A percentile compares a stretch with the other conserved stretches of the same genome.
phyloP scores from a whole-genome alignment of 78 protist species.

The Tieghemostelium lacteum region DNA sequence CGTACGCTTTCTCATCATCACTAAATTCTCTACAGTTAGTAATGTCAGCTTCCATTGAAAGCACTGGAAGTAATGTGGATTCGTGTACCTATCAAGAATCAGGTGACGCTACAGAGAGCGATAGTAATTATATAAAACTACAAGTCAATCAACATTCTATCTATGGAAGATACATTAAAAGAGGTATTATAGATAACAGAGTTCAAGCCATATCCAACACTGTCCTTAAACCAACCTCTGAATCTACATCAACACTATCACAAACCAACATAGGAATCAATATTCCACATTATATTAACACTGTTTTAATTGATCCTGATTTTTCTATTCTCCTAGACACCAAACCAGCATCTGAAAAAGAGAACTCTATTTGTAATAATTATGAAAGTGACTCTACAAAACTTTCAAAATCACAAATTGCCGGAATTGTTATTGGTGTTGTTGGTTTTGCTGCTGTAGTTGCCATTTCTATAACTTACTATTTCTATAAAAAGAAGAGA shows the following conservation, averaged over 20 bases:
- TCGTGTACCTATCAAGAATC: neutral
- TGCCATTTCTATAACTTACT: neutral
- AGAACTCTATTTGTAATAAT: too few relatives aligned
- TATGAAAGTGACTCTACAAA: too few relatives aligned
- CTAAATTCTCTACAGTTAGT: slow-evolving; percentile 14
- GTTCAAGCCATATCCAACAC: too few relatives aligned
- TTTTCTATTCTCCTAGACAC: too few relatives aligned
- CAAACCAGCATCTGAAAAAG: too few relatives aligned
- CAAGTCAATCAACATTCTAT: neutral
- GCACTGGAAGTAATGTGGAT: neutral
- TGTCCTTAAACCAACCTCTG: too few relatives aligned
- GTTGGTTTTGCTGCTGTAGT: slow-evolving; percentile 22
- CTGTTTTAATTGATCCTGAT: too few relatives aligned
- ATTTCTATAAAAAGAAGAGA: neutral
- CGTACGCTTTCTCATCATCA: neutral
- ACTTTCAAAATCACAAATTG: neutral
- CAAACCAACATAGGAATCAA: too few relatives aligned
- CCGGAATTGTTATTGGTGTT: slow-evolving; percentile 30
- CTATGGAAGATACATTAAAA: slow-evolving; percentile 5
- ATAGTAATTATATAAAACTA: neutral
- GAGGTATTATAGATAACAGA: too few relatives aligned
- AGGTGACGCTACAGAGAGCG: neutral
- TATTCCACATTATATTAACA: too few relatives aligned
- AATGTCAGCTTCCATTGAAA: slow-evolving; percentile 32
- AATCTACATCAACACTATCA: too few relatives aligned